phyloP scores from a whole-genome alignment of 192 early-diverging fungal species.

The Linnemannia zychae region DNA sequence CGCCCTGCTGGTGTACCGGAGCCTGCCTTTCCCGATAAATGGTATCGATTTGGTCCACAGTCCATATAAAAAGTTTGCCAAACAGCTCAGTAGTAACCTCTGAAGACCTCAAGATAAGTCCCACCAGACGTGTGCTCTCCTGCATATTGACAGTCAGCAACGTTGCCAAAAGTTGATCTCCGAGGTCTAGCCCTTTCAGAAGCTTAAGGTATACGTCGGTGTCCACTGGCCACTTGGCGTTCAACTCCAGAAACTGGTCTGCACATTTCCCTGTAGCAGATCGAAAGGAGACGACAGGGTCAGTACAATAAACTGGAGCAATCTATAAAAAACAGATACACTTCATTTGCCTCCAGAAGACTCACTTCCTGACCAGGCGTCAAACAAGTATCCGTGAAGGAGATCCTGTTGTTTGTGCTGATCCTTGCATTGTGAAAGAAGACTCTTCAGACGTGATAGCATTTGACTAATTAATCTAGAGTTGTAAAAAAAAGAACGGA shows the following conservation, averaged over 20 bases:
- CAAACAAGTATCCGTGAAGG: slow-evolving; percentile 49
- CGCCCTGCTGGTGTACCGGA: not conserved
- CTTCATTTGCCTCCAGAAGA: not conserved
- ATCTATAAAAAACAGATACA: no score
- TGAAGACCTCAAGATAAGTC: not conserved
- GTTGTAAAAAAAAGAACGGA: not conserved
- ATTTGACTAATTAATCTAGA: slow-evolving; percentile 12
- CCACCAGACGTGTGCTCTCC: slow-evolving; percentile 17
- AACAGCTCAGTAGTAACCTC: not conserved
- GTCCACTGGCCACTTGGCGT: slow-evolving; percentile 12
- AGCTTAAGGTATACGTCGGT: slow-evolving; percentile 20
- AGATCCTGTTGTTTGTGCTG: not conserved
- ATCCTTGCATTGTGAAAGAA: slow-evolving; percentile 9
- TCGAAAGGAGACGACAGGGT: not conserved
- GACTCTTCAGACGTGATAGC: slow-evolving; percentile 7
- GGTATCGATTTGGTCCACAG: not conserved
- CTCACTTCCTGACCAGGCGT: slow-evolving; percentile 45
- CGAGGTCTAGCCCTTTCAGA: slow-evolving; percentile 7
- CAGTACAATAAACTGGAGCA: not conserved
- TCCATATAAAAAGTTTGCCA: slow-evolving; percentile 29
- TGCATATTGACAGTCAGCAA: slow-evolving; percentile 7
- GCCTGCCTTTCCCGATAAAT: not conserved
- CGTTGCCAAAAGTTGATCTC: slow-evolving; percentile 1
- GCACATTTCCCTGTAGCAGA: slow-evolving; percentile 22
- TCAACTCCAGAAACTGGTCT: slow-evolving; percentile 43